Base-by-base conservation (phyloP, 352 stramenopile genomes). In the Pythium coloratum region DNA sequence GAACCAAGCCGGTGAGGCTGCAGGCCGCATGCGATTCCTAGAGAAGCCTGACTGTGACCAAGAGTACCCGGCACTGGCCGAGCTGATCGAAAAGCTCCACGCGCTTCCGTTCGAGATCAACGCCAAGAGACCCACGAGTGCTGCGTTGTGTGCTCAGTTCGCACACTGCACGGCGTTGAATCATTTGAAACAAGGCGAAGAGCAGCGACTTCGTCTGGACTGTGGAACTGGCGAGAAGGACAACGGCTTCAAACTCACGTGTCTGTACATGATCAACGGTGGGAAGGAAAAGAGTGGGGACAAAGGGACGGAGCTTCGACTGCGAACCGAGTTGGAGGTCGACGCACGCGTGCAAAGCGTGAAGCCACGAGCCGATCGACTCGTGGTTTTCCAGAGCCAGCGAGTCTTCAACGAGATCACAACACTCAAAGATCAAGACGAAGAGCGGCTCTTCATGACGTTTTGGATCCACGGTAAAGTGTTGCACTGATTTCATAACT, bases 41-140 rank as follows among this genome's bases (percentile, higher is more conserved):
- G 82, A 91, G 49, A 67, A 75, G 13, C 44, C 62, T 38, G 82
- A 90, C n/a, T 91, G 82, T 61, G 67, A 70, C 3, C 58, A 67
- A 18, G 76, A 84, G 38, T 96, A 87, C 66, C 84, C 86, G 1
- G 88, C 86, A 7, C 50, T 96, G 0, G 76, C 76, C 0, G 89
- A 97, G 62, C 46, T 97, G 13, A 59, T 94, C 26, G 77, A 89
- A 30, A 91, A 90, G 42, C 54, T 96, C 24, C 81, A 92, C 51
- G 83, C 82, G 4, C 60, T 97, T 24, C 84, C 89, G 5, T 91
- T 80, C 56, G 88, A 96, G 61, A 87, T 97, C 70, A 97, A 97
- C 62, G 70, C 64, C 20, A 95, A 95, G 59, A 70, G 72, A 2
- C 67, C 73, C 0, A 53, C 72, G 8, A 67, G 66, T 0, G 70